Percentiles rank a stretch among this genome's conserved stretches.
Evolutionary conservation across 1,284 basidiomycete genomes (phyloP).

Genomic region (Chiua sp.): DNA sequence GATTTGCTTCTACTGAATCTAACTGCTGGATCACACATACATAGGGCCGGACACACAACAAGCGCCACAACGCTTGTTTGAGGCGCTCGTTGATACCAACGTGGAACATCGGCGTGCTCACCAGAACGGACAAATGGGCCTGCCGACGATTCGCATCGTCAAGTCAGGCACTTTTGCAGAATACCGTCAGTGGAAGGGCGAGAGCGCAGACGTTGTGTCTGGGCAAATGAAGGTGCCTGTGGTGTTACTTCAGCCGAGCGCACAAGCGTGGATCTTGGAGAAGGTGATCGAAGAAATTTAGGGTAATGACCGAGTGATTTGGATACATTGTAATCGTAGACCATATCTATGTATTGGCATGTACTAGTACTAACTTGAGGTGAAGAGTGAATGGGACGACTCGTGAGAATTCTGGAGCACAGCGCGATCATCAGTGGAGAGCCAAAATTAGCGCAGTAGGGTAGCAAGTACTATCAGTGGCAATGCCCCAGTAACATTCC

Average conservation of each 20-base stretch:
- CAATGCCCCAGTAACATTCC: too few species aligned
- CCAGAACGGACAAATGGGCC: background rate
- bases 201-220: background rate
- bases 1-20: background rate
- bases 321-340: background rate
- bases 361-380: too few species aligned
- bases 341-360: too few species aligned
- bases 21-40: background rate
- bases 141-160: conserved; percentile 12
- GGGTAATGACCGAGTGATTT: background rate
- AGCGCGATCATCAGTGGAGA: too few species aligned
- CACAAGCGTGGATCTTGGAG: conserved; percentile 10
- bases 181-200: conserved; percentile 14
- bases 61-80: conserved; percentile 9
- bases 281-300: conserved; percentile 9
- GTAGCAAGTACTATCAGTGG: too few species aligned
- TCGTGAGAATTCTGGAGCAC: too few species aligned
- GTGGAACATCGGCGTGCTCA: background rate
- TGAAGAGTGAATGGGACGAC: too few species aligned
- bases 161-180: conserved; percentile 11
- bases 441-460: too few species aligned
- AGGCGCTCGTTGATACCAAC: conserved; percentile 14
- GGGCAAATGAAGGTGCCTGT: conserved; percentile 20
- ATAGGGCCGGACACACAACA: conserved; percentile 12
- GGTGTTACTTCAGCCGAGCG: background rate